Evolutionary conservation across 805 yeast species (phyloP), one percentile per base, ranked within the genome.

Genomic region (Ogataea trehaloabstinens): DNA sequence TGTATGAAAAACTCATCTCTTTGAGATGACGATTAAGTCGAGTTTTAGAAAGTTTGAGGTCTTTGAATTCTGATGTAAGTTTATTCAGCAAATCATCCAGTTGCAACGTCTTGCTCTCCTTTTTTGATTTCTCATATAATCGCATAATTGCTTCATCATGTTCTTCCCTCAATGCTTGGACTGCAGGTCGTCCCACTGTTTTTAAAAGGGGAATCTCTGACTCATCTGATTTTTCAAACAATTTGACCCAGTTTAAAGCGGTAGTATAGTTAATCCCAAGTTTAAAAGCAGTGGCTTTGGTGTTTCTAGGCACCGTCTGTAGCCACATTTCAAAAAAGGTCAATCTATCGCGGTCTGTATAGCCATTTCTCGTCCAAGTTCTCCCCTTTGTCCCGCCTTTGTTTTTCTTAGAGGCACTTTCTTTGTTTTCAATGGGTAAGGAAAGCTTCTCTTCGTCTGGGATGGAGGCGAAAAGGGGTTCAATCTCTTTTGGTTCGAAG

Each of bases 61-160:
- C 31, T 28, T 28, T n/a, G 17, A 28, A 28, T 15, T 28, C 31
- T 28, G 13, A 15, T 15, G 31, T 28, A 28, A 28, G 31, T 28
- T 28, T 15, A 28, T n/a, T n/a, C 13, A 28, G 17, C 13, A 28
- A 15, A 28, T 28, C 17, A 15, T 28, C 31, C 8, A 15, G 13
- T 15, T 28, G 31, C 13, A 28, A 15, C 8, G 31, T 28, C 17
- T 28, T 15, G 17, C 17, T 28, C 17, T 28, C 17, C 17, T 28
- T 28, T 15, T 28, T 28, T 15, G 31, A n/a, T 28, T 28, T 28
- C 13, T n/a, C 17, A 28, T 28, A 28, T 10, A n/a, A 28, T 15
- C 31, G 13, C 17, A 28, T n/a, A n/a, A 28, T 28, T n/a, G 31
- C 31, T n/a, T 28, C 31, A 7, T 28, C 31, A 28, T 28, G 31